Percentiles rank a stretch among this genome's conserved stretches.
These are phyloP conservation scores for Fusarium globosum DNA, from an alignment of 2,329 filamentous ascomycete genomes.

Conservation along the genomic window DNA sequence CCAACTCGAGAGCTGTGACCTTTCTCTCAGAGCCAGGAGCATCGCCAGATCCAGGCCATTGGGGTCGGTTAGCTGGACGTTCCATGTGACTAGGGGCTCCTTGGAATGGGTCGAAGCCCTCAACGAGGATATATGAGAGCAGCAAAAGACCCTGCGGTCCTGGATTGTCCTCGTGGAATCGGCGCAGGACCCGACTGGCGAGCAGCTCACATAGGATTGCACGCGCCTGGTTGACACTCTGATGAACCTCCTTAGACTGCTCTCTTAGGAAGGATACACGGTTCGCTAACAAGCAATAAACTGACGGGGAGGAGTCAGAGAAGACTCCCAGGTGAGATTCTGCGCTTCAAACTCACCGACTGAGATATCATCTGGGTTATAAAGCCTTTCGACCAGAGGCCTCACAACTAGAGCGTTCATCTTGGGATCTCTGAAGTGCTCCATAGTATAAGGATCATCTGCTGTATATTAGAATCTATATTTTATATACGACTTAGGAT, in stretches of 20 bases:
- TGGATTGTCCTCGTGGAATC: conserved; percentile 74
- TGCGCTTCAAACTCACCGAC: conserved; percentile 58
- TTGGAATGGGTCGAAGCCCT: conserved; percentile 78
- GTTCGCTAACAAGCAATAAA: conserved; percentile 79
- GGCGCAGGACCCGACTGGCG: conserved; percentile 72
- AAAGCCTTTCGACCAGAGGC: conserved; percentile 75
- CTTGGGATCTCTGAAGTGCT: conserved; percentile 73
- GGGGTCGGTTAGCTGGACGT: conserved; percentile 56
- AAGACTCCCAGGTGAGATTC: background rate
- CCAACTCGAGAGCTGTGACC: conserved; percentile 76
- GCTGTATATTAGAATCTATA: conserved; percentile 9
- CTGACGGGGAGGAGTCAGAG: conserved; percentile 49
- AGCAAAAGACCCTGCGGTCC: conserved; percentile 71
- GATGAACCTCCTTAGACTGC: conserved; percentile 72
- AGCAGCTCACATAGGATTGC: conserved; percentile 76
- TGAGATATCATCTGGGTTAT: conserved; percentile 72
- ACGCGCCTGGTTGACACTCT: conserved; percentile 75
- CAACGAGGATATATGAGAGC: conserved; percentile 75
- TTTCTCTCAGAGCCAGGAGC: conserved; percentile 61
- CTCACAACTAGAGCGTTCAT: conserved; percentile 75
- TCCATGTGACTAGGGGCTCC: conserved; percentile 71
- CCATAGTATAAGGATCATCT: conserved; percentile 60
- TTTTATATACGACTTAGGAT: background rate
- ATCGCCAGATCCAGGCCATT: conserved; percentile 53
- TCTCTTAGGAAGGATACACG: conserved; percentile 76